Base-by-base conservation (phyloP, 2,329 filamentous ascomycete species). In the Myriosclerotinia duriaeana region DNA sequence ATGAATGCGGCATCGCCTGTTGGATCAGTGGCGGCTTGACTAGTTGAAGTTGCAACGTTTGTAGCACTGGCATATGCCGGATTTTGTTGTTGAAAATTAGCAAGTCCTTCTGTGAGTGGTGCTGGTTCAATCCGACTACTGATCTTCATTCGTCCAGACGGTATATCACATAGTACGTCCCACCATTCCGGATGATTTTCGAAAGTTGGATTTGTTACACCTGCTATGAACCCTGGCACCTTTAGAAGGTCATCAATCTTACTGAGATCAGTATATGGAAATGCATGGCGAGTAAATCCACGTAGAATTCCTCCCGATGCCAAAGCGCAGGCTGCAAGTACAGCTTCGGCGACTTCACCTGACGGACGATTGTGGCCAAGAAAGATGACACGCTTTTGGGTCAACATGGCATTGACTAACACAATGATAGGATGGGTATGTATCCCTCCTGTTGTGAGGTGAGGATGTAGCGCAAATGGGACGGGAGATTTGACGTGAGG, bases 241-340 rank as follows among this genome's bases (percentile, higher is more conserved):
- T 96, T 94, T 58, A 99, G 84, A 14, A 99, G 84, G 76, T 98
- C 95, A 72, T 99, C 95, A 68, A 99, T 93, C 79, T 99, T 99
- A 70, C 93, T 97, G 53, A 99, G 83, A 79, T 99, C 95, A 0
- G 95, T 99, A 76, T 99, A 99, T 2, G 95, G 95, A 76, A 99
- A 99, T 0, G 95, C 95, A 79, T 98, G 92, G 22, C 95, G 87
- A 11, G 94, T 97, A 78, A 99, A 99, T 38, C 95, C 95, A 66
- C 93, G 86, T 46, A 99, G 81, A n/a, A 97, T 82, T 7, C 95
- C 94, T 26, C 95, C 95, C 15, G 93, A 97, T 17, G 91, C 94
- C 56, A 99, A 84, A 14, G 95, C 92, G 78, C 95, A 99, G 1
- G 95, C 93, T n/a, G 93, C 95, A 11, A 99, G 84, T 3, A 99